Evolutionary conservation across 345 rosid species (phyloP).

Genomic region (Capsella bursapastoris): DNA sequence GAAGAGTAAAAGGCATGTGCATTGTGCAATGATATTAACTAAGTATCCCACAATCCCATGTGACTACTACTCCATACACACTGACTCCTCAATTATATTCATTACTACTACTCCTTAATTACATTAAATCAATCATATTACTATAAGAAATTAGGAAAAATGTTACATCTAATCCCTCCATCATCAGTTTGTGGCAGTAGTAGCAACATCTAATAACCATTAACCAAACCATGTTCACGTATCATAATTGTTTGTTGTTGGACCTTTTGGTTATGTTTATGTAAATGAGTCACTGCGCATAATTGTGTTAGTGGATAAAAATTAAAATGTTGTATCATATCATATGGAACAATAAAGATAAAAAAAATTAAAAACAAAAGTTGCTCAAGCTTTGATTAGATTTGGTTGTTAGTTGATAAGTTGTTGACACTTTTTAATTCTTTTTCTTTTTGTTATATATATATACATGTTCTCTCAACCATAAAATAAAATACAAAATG

Average conservation of each 20-base stretch:
- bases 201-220: background rate
- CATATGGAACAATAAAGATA: background rate
- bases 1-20: slow-evolving; percentile 44
- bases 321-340: background rate
- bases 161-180: slow-evolving; percentile 25
- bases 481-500: slow-evolving; percentile 23
- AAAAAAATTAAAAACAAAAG: background rate
- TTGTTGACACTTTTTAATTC: slow-evolving; percentile 6
- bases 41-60: slow-evolving; percentile 40
- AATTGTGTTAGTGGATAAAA: slow-evolving; percentile 10
- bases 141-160: slow-evolving; percentile 14
- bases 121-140: slow-evolving; percentile 7
- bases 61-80: slow-evolving; percentile 41
- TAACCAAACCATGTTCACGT: slow-evolving; percentile 12
- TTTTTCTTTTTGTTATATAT: too few species aligned
- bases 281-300: slow-evolving; percentile 22
- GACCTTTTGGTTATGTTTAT: background rate
- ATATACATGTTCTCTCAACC: background rate
- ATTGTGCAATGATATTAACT: slow-evolving; percentile 40
- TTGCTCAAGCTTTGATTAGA: slow-evolving; percentile 8
- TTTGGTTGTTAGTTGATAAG: slow-evolving; percentile 29
- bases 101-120: background rate
- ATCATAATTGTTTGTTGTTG: slow-evolving; percentile 5
- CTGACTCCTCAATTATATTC: slow-evolving; percentile 44
- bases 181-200: slow-evolving; percentile 5